A percentile compares a stretch with the other conserved stretches of the same genome.
Conservation (phyloP, 2,329 filamentous ascomycete species). For the Pseudogymnoascus sp. region DNA sequence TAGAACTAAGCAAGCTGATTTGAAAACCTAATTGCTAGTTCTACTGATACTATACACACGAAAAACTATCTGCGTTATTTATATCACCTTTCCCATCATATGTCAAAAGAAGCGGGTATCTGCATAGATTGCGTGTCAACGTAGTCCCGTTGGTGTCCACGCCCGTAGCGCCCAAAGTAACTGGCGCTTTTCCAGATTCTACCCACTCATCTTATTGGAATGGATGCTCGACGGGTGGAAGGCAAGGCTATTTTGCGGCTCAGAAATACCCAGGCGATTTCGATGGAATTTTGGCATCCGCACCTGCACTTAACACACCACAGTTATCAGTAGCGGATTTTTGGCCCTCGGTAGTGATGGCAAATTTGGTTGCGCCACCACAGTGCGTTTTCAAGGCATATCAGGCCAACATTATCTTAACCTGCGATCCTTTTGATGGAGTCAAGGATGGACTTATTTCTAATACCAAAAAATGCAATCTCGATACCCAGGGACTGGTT, state of each 20-base stretch:
- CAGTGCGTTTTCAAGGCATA: background rate
- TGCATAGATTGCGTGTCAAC: no score
- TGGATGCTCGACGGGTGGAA: slow-evolving; percentile 8
- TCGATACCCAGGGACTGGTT: background rate
- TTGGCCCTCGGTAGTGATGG: slow-evolving; percentile 4
- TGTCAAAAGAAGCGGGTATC: no score
- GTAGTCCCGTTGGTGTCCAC: no score
- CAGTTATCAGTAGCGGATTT: background rate
- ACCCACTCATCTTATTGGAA: background rate
- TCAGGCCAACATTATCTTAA: background rate
- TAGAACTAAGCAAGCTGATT: no score
- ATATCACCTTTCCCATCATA: no score
- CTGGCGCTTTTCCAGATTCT: no score
- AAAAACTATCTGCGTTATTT: no score
- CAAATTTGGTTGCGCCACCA: background rate
- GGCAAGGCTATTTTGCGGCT: background rate
- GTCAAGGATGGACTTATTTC: background rate
- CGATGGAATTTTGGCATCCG: background rate
- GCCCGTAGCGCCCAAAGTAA: no score
- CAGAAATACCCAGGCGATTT: background rate
- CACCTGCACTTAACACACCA: background rate
- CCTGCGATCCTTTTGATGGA: background rate
- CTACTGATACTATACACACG: no score
- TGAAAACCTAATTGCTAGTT: no score
- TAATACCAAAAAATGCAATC: background rate